phyloP scores from a whole-genome alignment of 805 yeast species.

The Lachancea mirantina region DNA sequence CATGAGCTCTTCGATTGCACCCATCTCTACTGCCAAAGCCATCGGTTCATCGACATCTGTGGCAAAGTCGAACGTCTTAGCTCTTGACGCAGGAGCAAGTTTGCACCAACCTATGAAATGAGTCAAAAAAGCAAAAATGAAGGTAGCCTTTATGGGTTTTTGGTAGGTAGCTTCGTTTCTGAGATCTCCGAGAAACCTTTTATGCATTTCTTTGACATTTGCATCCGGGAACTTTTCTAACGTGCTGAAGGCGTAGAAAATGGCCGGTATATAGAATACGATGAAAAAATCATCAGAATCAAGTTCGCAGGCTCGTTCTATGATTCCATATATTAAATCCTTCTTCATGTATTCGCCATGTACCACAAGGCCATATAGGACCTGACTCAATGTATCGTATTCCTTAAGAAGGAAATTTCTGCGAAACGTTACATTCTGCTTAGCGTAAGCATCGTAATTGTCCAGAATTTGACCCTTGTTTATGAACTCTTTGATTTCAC shows the following conservation, averaged over 20 bases:
- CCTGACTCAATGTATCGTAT: constrained; percentile 66
- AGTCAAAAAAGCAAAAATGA: constrained; percentile 47
- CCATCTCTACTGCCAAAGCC: constrained; percentile 50
- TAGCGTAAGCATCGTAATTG: constrained; percentile 38
- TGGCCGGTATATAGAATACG: constrained; percentile 56
- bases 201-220: constrained; percentile 35
- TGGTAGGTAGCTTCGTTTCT: constrained; percentile 37
- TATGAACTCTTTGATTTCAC: constrained; percentile 45
- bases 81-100: constrained; percentile 33
- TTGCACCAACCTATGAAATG: constrained; percentile 66
- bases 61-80: constrained; percentile 45
- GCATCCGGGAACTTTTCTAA: constrained; percentile 32
- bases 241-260: constrained; percentile 40
- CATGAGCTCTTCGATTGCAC: constrained; percentile 65
- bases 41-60: constrained; percentile 52
- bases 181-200: constrained; percentile 32
- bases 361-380: constrained; percentile 46
- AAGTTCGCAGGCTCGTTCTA: constrained; percentile 42
- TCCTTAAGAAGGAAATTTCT: constrained; percentile 55
- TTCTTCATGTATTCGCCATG: constrained; percentile 31
- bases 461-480: constrained; percentile 50
- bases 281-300: constrained; percentile 57
- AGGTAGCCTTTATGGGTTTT: constrained; percentile 42
- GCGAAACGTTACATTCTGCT: constrained; percentile 46
- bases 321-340: constrained; percentile 32